These are phyloP conservation scores for Monilinia fructigena DNA, from an alignment of 2,329 filamentous ascomycete species.

Conservation along the genomic window DNA sequence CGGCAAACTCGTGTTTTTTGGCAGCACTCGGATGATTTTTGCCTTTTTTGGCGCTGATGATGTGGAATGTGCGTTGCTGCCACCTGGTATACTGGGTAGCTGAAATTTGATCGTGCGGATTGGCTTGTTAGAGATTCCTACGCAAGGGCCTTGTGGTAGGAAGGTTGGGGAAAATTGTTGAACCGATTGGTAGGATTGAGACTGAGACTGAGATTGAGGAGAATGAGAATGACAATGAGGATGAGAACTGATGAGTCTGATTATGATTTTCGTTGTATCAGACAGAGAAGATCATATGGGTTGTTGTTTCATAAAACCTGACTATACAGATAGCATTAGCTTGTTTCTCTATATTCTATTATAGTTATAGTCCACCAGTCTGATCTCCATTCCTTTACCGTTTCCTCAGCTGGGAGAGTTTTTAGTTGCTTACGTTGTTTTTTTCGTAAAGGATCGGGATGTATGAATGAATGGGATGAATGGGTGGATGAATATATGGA, in stretches of 20 bases:
- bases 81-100: background rate
- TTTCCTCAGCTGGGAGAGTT: too few relatives aligned
- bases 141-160: constrained; percentile 17
- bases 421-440: too few relatives aligned
- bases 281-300: constrained; percentile 9
- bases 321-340: too few relatives aligned
- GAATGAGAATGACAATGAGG: background rate
- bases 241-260: background rate
- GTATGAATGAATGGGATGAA: too few relatives aligned
- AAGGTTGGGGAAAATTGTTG: background rate
- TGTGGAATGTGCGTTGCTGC: background rate
- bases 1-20: background rate
- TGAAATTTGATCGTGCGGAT: constrained; percentile 2
- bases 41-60: background rate
- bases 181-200: background rate
- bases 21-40: constrained; percentile 1
- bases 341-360: too few relatives aligned
- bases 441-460: too few relatives aligned
- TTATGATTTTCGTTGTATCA: constrained; percentile 8
- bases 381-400: too few relatives aligned
- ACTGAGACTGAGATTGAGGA: background rate
- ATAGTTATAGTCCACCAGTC: too few relatives aligned
- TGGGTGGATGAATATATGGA: too few relatives aligned
- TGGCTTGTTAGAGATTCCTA: constrained; percentile 18
- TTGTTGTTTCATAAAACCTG: constrained; percentile 4